These are phyloP conservation scores for Coleophoma eucalyptorum DNA, from an alignment of 2,329 filamentous ascomycete genomes.

Conservation along the genomic window DNA sequence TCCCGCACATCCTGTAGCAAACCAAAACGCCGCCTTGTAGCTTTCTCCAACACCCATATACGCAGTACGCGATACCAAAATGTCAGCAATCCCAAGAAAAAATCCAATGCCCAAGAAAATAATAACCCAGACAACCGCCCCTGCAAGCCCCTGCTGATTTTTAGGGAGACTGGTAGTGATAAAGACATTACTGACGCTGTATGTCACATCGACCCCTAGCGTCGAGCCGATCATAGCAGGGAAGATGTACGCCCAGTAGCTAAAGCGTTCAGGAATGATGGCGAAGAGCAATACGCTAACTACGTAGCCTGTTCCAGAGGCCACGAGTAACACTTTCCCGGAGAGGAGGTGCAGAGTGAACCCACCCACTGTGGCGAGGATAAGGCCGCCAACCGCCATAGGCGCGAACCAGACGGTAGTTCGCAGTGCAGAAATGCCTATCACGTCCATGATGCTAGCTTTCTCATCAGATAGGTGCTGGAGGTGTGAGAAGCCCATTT, in stretches of 20 bases:
- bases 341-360: slow-evolving; percentile 47
- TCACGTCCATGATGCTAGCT: slow-evolving; percentile 31
- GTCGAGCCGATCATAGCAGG: slow-evolving; percentile 64
- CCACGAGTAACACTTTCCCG: slow-evolving; percentile 43
- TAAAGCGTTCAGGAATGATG: slow-evolving; percentile 39
- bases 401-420: slow-evolving; percentile 65
- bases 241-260: slow-evolving; percentile 65
- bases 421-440: slow-evolving; percentile 44
- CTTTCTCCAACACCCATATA: background rate
- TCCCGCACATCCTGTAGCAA: background rate
- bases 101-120: background rate
- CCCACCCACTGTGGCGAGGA: slow-evolving; percentile 55
- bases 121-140: slow-evolving; percentile 56
- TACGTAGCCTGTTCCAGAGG: slow-evolving; percentile 45
- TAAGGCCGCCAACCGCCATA: slow-evolving; percentile 58
- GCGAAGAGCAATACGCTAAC: slow-evolving; percentile 46
- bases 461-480: background rate
- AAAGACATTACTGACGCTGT: slow-evolving; percentile 69
- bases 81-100: background rate
- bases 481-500: background rate
- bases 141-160: slow-evolving; percentile 63
- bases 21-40: background rate
- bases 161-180: slow-evolving; percentile 66
- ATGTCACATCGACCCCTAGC: slow-evolving; percentile 68
- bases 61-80: background rate